Percentiles rank a stretch among this genome's conserved stretches.
Conservation (phyloP, 345 rosid species). For the Psidium friedrichsthalianum region DNA sequence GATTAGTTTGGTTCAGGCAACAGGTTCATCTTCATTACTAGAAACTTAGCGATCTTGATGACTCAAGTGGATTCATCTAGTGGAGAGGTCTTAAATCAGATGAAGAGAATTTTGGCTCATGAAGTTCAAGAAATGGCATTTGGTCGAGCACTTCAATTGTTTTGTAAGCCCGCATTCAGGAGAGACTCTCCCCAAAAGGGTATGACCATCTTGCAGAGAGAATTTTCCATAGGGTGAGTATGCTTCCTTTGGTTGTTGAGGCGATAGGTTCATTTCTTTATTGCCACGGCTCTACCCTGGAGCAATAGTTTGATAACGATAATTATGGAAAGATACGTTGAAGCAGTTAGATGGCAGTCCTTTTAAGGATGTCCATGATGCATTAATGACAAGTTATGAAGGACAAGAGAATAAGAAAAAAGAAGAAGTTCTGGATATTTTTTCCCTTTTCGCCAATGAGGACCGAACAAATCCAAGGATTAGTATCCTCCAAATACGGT, state of each 20-base stretch:
- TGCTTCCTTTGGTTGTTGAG: not conserved
- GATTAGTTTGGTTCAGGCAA: not conserved
- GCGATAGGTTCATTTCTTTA: not conserved
- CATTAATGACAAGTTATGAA: not conserved
- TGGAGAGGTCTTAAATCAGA: too few species aligned
- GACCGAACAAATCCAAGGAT: not conserved
- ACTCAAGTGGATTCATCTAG: not conserved
- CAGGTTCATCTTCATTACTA: not conserved
- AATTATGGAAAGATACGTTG: not conserved
- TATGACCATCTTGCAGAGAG: not conserved
- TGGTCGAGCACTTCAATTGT: not conserved
- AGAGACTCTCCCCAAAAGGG: not conserved
- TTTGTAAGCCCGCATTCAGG: not conserved
- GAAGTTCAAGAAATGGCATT: not conserved
- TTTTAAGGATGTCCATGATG: fast-evolving
- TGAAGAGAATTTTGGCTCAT: not conserved
- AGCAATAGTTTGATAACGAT: fast-evolving
- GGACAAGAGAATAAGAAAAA: not conserved
- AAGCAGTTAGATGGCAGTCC: not conserved
- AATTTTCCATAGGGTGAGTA: not conserved
- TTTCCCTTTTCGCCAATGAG: not conserved
- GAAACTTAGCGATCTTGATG: not conserved
- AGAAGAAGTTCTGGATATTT: not conserved
- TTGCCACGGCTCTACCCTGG: fast-evolving
- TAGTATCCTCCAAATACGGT: fast-evolving